A percentile compares a stretch with the other conserved stretches of the same genome.
These are phyloP conservation scores for Cyclotella kingstonii DNA, from an alignment of 108 stramenopile species.

Conservation along the genomic window DNA sequence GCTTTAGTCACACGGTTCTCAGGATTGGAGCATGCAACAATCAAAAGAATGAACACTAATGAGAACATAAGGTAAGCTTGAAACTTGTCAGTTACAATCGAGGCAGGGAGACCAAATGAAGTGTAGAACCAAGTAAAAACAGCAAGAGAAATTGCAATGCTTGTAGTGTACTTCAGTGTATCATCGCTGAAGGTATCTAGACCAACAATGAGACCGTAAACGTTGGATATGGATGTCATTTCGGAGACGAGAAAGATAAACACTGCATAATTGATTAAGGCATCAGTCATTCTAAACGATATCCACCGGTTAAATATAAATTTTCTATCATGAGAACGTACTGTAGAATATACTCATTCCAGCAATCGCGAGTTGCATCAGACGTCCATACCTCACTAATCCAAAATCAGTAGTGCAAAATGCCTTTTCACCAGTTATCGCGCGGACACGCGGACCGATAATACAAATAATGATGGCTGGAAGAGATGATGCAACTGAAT, in stretches of 20 bases:
- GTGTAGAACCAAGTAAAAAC: slow-evolving; percentile 71
- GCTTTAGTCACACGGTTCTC: slow-evolving; percentile 55
- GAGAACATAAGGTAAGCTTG: slow-evolving; percentile 65
- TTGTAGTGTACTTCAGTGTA: slow-evolving; percentile 42
- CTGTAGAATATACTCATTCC: slow-evolving; percentile 67
- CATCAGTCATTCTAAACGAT: too few species aligned
- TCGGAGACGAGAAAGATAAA: slow-evolving; percentile 79
- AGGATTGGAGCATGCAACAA: slow-evolving; percentile 52
- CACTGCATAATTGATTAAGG: slow-evolving; percentile 44
- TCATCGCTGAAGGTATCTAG: slow-evolving; percentile 24
- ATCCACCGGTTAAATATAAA: too few species aligned
- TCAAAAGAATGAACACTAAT: slow-evolving; percentile 59
- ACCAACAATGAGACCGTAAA: slow-evolving; percentile 52
- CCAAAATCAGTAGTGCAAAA: slow-evolving; percentile 74
- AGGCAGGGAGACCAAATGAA: slow-evolving; percentile 64
- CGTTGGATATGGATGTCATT: slow-evolving; percentile 66
- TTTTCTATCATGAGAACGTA: slow-evolving; percentile 1
- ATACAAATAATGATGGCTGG: slow-evolving; percentile 55
- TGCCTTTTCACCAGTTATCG: slow-evolving; percentile 44
- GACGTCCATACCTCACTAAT: slow-evolving; percentile 63
- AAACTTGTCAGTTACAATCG: slow-evolving; percentile 74
- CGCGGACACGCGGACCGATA: slow-evolving; percentile 54
- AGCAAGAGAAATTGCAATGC: slow-evolving; percentile 55
- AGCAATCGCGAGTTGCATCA: slow-evolving; percentile 68
- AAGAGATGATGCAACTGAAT: slow-evolving; percentile 57